phyloP scores from a whole-genome alignment of 768 basidiomycete genomes.

The Russula sp. region DNA sequence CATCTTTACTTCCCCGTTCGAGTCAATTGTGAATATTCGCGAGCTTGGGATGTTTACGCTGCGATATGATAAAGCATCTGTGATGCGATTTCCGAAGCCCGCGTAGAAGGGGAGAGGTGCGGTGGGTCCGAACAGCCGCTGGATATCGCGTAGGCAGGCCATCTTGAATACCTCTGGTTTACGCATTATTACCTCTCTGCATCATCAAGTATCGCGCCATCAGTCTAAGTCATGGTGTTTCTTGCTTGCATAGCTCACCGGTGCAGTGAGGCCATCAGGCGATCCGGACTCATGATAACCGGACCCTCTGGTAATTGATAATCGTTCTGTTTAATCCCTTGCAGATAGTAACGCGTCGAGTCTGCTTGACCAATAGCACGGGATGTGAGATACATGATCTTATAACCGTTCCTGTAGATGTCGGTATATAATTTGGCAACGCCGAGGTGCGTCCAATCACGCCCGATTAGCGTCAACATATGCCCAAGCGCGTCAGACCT shows the following conservation, averaged over 20 bases:
- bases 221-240: background rate
- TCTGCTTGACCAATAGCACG: constrained; percentile 98
- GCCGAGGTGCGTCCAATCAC: constrained; percentile 97
- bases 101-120: constrained; percentile 83
- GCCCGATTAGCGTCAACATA: constrained; percentile 94
- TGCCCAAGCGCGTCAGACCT: constrained; percentile 96
- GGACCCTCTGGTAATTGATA: constrained; percentile 97
- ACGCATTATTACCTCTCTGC: constrained; percentile 95
- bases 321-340: constrained; percentile 90
- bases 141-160: constrained; percentile 95
- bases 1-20: constrained; percentile 91
- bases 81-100: constrained; percentile 97
- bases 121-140: constrained; percentile 75
- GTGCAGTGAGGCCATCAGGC: constrained; percentile 90
- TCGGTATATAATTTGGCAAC: constrained; percentile 98
- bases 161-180: constrained; percentile 99
- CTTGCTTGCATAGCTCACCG: constrained; percentile 48
- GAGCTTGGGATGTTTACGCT: constrained; percentile 92
- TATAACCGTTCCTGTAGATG: constrained; percentile 92
- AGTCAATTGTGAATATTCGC: constrained; percentile 96
- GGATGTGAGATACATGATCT: constrained; percentile 95
- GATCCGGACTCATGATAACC: constrained; percentile 97
- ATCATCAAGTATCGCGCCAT: background rate
- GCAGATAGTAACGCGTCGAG: constrained; percentile 90
- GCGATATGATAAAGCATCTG: constrained; percentile 96